Base-by-base conservation (phyloP, 2,329 filamentous ascomycete species). In the Monosporascus sp. region DNA sequence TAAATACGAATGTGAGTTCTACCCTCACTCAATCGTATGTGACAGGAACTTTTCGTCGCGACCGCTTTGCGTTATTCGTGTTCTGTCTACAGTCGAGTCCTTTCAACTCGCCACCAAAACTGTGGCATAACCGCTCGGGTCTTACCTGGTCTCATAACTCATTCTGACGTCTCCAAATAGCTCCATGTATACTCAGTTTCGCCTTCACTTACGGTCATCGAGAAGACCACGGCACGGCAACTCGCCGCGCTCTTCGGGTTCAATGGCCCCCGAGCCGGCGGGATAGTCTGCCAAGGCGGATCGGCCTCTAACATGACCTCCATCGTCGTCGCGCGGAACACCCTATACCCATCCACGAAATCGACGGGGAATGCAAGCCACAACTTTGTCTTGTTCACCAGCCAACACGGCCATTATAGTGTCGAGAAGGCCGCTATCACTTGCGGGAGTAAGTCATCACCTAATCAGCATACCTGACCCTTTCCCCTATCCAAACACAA, bases 351-450 rank as follows among this genome's bases (percentile, higher is more conserved):
- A 0, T 77, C 83, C 9, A 91, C 87, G 50, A 96, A 96, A 70
- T 75, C 74, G 0, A 69, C 80, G 1, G 94, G 94, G 17, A 91
- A 91, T 65, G 80, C 77, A 1, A 66, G 68, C 4, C 71, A 77
- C 57, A 77, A 80, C 20, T 93, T 97, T 64, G 87, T 91, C 20
- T 73, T 97, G 52, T 97, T 97, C 74, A 97, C 93, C 3, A 90
- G 86, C 60, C 84, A 81, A 1, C 91, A 97, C 69, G 92, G 93
- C 0, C 94, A 97, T 76, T 99, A 97, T 76, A 92, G 87, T 5
- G 83, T 97, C 26, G 91, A 96, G 65, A 97, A 97, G 74, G 92
- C 91, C 3, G 92, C 92, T n/a, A 87, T 93, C 67, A 88, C 93
- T 66, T 87, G 88, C 63, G 94, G 94, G 0, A 81, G 43, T 46